A percentile compares a stretch with the other conserved stretches of the same genome.
Evolutionary conservation across 2,329 filamentous ascomycete species (phyloP).

Genomic region (Amesomyces nigricolor): DNA sequence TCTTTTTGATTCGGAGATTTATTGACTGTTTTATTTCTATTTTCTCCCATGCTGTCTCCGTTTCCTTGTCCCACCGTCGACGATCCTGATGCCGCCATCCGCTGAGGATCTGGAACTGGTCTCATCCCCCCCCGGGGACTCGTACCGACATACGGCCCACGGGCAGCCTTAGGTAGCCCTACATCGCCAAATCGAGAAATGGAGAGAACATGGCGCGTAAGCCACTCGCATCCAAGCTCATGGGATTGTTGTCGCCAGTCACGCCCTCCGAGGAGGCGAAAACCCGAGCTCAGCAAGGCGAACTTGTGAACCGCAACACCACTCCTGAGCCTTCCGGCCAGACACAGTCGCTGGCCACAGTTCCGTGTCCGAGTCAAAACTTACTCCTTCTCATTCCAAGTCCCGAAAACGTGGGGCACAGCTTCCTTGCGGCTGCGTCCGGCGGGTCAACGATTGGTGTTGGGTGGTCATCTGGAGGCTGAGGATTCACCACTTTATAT

Average conservation of each 20-base stretch:
- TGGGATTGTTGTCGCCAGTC: neutral
- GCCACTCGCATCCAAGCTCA: neutral
- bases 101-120: too few species aligned
- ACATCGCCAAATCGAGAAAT: too few species aligned
- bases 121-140: too few species aligned
- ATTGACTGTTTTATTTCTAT: neutral
- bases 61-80: too few species aligned
- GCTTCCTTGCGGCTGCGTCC: neutral
- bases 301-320: conserved; percentile 6
- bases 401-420: neutral
- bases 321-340: neutral
- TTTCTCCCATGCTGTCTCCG: too few species aligned
- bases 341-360: neutral
- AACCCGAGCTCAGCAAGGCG: neutral
- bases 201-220: too few species aligned
- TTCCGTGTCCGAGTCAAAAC: conserved; percentile 1
- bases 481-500: neutral
- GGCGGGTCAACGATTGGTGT: neutral
- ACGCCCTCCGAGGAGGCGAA: neutral
- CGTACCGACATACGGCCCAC: too few species aligned
- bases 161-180: too few species aligned
- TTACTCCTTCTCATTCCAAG: neutral
- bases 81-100: too few species aligned
- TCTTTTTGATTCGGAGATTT: neutral
- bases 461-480: neutral